phyloP scores from a whole-genome alignment of 495 filamentous ascomycete genomes.

The Tetracladium marchalianum region DNA sequence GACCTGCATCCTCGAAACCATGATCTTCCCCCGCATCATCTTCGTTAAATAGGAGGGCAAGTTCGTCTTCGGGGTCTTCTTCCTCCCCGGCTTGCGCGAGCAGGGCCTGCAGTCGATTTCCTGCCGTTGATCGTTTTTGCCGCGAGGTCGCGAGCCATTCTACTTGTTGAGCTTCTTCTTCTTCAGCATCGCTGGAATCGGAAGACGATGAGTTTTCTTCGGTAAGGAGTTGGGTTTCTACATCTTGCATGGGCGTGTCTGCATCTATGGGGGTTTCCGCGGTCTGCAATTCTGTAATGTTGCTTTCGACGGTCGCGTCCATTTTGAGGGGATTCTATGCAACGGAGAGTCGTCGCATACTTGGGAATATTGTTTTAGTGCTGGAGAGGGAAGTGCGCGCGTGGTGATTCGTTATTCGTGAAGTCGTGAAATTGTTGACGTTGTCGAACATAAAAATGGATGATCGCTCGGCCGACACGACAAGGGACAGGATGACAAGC shows the following conservation, averaged over 20 bases:
- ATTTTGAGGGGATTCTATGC: too few relatives aligned
- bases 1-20: conserved; percentile 60
- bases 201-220: conserved; percentile 2
- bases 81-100: conserved; percentile 48
- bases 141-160: conserved; percentile 74
- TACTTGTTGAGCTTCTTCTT: conserved; percentile 25
- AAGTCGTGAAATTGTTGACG: too few relatives aligned
- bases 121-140: conserved; percentile 74
- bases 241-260: conserved; percentile 13
- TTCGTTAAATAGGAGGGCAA: conserved; percentile 75
- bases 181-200: conserved; percentile 12
- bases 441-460: too few relatives aligned
- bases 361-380: too few relatives aligned
- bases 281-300: conserved; percentile 2
- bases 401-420: too few relatives aligned
- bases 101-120: conserved; percentile 72
- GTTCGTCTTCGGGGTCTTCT: conserved; percentile 65
- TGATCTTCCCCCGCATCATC: conserved; percentile 63
- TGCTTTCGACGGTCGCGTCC: neutral
- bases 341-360: too few relatives aligned
- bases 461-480: too few relatives aligned
- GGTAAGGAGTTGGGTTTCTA: neutral
- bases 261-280: conserved; percentile 4
- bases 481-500: too few relatives aligned
- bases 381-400: too few relatives aligned